Evolutionary conservation across 2,329 filamentous ascomycete genomes (phyloP).

Genomic region (Colletotrichum euphorbiae): DNA sequence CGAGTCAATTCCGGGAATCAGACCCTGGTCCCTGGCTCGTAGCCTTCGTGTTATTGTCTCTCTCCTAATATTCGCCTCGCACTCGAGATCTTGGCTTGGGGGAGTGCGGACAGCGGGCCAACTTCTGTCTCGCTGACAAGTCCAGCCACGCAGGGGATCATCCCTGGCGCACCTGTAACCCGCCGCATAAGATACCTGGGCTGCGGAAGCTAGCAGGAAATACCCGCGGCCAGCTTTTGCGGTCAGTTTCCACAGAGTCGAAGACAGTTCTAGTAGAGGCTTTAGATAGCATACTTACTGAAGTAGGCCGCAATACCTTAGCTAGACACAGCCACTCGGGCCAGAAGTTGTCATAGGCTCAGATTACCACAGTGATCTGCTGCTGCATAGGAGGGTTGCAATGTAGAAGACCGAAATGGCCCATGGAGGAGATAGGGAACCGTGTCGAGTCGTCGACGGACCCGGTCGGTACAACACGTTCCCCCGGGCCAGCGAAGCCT

Average conservation of each 20-base stretch:
- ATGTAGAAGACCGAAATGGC: not conserved
- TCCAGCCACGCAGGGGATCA: slow-evolving; percentile 27
- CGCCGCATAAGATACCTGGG: slow-evolving; percentile 21
- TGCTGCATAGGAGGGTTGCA: slow-evolving; percentile 6
- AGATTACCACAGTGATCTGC: slow-evolving; percentile 7
- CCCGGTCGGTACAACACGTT: slow-evolving; percentile 37
- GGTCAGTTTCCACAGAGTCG: not conserved
- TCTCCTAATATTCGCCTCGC: slow-evolving; percentile 6
- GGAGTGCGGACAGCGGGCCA: slow-evolving; percentile 28
- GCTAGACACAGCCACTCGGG: slow-evolving; percentile 35
- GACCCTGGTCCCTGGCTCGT: slow-evolving; percentile 18
- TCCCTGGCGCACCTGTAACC: slow-evolving; percentile 31
- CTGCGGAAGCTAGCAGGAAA: slow-evolving; percentile 2
- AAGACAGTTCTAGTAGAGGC: not conserved
- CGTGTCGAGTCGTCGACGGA: slow-evolving; percentile 34
- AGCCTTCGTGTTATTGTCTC: slow-evolving; percentile 1
- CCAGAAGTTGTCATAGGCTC: slow-evolving; percentile 24
- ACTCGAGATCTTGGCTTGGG: slow-evolving; percentile 26
- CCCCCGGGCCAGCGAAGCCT: slow-evolving; percentile 32
- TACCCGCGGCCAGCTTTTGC: not conserved
- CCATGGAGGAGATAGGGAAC: slow-evolving; percentile 22
- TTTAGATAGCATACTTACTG: slow-evolving; percentile 26
- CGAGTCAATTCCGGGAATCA: slow-evolving; percentile 21
- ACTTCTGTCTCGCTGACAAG: slow-evolving; percentile 18
- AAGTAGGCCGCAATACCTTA: slow-evolving; percentile 19